Percentiles rank a stretch among this genome's conserved stretches.
Evolutionary conservation across 2,329 filamentous ascomycete species (phyloP).

Genomic region (Aureobasidium sp.): DNA sequence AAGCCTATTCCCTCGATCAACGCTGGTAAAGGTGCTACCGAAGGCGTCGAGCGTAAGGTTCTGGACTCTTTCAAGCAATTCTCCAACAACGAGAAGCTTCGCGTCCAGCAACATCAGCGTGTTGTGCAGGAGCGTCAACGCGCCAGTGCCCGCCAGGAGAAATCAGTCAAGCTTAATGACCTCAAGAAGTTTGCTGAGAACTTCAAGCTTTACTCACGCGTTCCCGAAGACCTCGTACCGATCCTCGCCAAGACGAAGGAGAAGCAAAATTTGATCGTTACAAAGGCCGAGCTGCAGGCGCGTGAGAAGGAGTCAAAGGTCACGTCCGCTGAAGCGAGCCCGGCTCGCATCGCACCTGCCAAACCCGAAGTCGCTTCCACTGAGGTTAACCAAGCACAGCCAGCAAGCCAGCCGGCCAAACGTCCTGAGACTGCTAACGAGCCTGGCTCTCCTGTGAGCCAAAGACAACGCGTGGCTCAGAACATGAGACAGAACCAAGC

Average conservation of each 20-base stretch:
- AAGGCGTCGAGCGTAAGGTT: conserved; percentile 55
- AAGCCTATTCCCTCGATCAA: neutral
- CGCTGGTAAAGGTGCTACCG: conserved; percentile 45
- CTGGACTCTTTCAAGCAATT: conserved; percentile 60
- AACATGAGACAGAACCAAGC: neutral
- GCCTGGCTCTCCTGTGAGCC: neutral
- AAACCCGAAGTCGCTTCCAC: neutral
- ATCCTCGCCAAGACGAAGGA: conserved; percentile 95
- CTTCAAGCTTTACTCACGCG: conserved; percentile 90
- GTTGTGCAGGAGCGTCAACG: conserved; percentile 46
- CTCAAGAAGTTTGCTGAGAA: conserved; percentile 88
- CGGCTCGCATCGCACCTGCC: conserved; percentile 24
- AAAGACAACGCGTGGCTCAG: conserved; percentile 13
- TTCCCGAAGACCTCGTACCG: conserved; percentile 82
- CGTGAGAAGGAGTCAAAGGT: conserved; percentile 46
- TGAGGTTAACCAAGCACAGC: conserved; percentile 7
- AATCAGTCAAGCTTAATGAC: conserved; percentile 87
- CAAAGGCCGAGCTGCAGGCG: conserved; percentile 72
- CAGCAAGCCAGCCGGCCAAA: neutral
- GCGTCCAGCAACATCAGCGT: conserved; percentile 49
- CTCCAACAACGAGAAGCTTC: conserved; percentile 54
- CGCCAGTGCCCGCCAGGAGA: conserved; percentile 59
- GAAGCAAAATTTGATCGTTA: conserved; percentile 89
- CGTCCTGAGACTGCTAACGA: neutral
- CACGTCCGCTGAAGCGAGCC: conserved; percentile 32